Evolutionary conservation across 192 early-diverging fungal genomes (phyloP).

Genomic region (Chytriomyces confervae): DNA sequence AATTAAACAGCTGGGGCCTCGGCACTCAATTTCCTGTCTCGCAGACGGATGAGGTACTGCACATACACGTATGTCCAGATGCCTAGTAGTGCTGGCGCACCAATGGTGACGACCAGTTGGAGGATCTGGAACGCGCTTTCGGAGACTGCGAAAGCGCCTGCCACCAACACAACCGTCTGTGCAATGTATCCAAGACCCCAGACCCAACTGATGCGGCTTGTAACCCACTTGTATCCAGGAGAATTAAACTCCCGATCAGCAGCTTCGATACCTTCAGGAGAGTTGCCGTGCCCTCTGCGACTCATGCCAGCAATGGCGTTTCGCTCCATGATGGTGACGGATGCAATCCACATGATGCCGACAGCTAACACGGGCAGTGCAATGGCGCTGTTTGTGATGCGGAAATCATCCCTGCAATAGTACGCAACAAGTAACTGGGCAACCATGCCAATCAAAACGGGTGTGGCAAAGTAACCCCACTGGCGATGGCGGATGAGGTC

Average conservation of each 20-base stretch:
- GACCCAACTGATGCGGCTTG: too few species aligned
- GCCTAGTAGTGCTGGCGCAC: background rate
- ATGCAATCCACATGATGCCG: background rate
- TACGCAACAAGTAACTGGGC: conserved; percentile 3
- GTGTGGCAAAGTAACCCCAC: background rate
- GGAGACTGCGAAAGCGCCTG: too few species aligned
- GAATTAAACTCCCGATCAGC: too few species aligned
- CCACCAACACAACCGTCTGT: too few species aligned
- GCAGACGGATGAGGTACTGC: background rate
- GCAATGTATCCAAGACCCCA: too few species aligned
- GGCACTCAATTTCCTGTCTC: too few species aligned
- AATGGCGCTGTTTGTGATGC: background rate
- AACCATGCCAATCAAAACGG: background rate
- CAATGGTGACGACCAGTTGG: too few species aligned
- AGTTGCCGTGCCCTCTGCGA: too few species aligned
- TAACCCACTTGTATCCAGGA: too few species aligned
- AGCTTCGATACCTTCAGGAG: too few species aligned
- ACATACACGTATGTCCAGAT: conserved; percentile 2
- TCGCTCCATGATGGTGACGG: background rate
- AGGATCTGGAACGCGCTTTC: too few species aligned
- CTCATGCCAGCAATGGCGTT: background rate
- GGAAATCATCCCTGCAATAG: background rate
- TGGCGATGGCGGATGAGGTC: background rate
- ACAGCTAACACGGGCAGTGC: background rate
- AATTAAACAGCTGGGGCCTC: too few species aligned